Evolutionary conservation across 169 alveolate genomes (phyloP), one percentile per base, ranked within the genome.

Genomic region (Toxoplasma gondii): DNA sequence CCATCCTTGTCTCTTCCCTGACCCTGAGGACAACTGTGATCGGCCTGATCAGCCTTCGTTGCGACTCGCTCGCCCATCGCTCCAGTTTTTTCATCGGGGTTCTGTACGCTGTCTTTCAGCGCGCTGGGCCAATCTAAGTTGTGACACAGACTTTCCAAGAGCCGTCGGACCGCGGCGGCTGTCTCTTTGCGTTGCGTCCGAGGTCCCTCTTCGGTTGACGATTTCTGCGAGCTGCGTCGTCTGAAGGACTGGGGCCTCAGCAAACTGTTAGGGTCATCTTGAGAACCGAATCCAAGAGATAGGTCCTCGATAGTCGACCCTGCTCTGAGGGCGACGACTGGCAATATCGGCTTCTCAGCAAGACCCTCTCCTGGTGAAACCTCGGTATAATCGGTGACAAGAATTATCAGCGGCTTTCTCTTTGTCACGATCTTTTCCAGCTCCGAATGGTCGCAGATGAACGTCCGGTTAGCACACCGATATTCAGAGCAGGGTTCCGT

Each of bases 331-430:
- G 74, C 24, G 34, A 64, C 29, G 74, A 64, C 74, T 22, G 74
- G 84, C 17, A 74, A 24, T 16, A 24, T 31, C 84, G 49, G 27
- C 90, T 29, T 82, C 24, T 80, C 41, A 64, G 24, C 31, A 4
- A 39, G 90, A 27, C 74, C 5, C 1, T 64, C 31, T 27, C 74
- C 74, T 64, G 24, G n/a, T 16, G 74, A 27, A 49, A 49, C 58
- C 4, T 64, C 74, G 74, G 74, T n/a, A 45, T 19, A 82, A 24
- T 82, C 90, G 53, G 90, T 82, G 4, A 82, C 67, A 17, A 82
- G 41, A 19, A 82, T 31, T 4, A 82, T 41, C n/a, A 82, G 64
- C 4, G 90, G 90, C 67, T 82, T 82, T 31, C 39, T 82, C 90
- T 49, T 38, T 4, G 49, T 16, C 45, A 74, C 84, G n/a, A 64